Evolutionary conservation across 345 rosid species (phyloP).

Genomic region (Populus pruinosa): DNA sequence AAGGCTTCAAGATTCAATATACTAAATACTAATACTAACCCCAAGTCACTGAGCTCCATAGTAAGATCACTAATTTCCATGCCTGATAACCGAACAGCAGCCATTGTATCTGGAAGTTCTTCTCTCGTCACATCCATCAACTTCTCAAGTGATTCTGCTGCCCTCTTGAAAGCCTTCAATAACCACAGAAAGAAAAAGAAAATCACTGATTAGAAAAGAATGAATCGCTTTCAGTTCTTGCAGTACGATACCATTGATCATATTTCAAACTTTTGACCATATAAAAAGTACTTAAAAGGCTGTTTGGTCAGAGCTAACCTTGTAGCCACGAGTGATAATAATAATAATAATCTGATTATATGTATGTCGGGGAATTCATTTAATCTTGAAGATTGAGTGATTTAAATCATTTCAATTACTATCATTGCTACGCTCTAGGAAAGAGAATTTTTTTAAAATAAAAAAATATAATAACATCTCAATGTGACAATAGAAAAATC

Average conservation of each 20-base stretch:
- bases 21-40: slow-evolving; percentile 38
- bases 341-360: no score
- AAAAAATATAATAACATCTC: neutral
- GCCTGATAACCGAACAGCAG: slow-evolving; percentile 78
- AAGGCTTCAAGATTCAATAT: no score
- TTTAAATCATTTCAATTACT: no score
- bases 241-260: no score
- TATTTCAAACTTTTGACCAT: no score
- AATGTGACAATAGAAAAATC: no score
- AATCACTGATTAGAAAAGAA: neutral
- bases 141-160: slow-evolving; percentile 83
- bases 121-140: slow-evolving; percentile 81
- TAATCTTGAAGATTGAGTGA: no score
- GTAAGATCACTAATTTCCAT: slow-evolving; percentile 96
- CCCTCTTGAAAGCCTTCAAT: slow-evolving; percentile 71
- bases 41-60: slow-evolving; percentile 84
- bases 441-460: neutral
- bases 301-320: no score
- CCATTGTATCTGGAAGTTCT: slow-evolving; percentile 94
- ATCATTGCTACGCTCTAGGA: neutral
- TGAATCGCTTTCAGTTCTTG: no score
- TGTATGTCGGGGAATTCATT: no score
- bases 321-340: no score
- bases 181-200: neutral
- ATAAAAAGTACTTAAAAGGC: no score